These are phyloP conservation scores for Lactarius sanguifluus DNA, from an alignment of 768 basidiomycete genomes.

Conservation along the genomic window DNA sequence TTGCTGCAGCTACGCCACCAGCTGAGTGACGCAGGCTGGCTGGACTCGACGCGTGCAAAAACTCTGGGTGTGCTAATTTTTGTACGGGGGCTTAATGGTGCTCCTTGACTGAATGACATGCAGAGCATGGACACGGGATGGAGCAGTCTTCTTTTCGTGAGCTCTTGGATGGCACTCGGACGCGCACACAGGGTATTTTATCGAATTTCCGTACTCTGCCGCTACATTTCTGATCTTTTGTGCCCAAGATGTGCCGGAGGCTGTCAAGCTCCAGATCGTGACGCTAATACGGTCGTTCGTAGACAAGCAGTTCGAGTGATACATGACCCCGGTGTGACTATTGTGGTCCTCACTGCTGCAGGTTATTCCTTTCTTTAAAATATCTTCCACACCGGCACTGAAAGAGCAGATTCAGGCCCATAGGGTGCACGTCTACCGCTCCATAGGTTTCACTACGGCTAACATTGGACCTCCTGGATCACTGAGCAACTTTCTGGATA, in stretches of 20 bases:
- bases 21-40: conserved; percentile 27
- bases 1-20: conserved; percentile 27
- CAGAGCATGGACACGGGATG: conserved; percentile 18
- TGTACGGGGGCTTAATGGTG: neutral
- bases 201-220: neutral
- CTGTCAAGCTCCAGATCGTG: conserved; percentile 20
- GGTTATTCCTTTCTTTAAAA: neutral
- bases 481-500: neutral
- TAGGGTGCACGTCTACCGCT: neutral
- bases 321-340: neutral
- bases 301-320: conserved; percentile 25
- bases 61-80: conserved; percentile 14
- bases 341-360: neutral
- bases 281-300: conserved; percentile 20
- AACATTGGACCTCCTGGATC: neutral
- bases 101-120: neutral
- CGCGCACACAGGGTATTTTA: conserved; percentile 10
- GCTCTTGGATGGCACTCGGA: conserved; percentile 19
- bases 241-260: conserved; percentile 17
- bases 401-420: neutral
- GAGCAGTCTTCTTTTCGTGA: conserved; percentile 24
- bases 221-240: neutral
- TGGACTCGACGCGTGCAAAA: conserved; percentile 23
- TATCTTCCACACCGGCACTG: neutral
- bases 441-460: neutral